These are phyloP conservation scores for Selaginella moellendorffii DNA, from an alignment of 75 land plant genomes.

Conservation along the genomic window DNA sequence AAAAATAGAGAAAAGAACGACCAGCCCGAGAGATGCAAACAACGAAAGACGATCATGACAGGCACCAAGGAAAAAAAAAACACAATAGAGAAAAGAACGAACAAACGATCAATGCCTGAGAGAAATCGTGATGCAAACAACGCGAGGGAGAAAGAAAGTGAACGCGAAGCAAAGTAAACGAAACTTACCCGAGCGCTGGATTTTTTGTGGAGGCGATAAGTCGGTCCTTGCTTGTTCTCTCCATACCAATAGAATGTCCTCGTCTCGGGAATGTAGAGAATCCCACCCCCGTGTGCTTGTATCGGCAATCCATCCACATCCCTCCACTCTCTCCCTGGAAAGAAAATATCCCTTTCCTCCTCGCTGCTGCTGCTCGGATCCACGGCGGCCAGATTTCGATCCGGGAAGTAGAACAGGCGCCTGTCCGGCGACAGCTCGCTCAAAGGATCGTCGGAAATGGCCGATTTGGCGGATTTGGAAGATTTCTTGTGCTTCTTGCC, in stretches of 20 bases:
- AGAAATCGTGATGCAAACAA: neutral
- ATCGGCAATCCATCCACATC: constrained; percentile 84
- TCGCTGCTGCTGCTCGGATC: constrained; percentile 35
- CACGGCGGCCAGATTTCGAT: constrained; percentile 30
- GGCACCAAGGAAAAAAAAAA: neutral
- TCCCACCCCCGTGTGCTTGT: constrained; percentile 97
- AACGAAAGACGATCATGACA: too few relatives aligned
- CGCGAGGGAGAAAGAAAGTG: neutral
- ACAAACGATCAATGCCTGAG: neutral
- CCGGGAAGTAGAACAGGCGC: constrained; percentile 53
- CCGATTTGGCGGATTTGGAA: neutral
- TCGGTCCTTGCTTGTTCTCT: constrained; percentile 88
- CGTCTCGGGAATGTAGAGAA: constrained; percentile 55
- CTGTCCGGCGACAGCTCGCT: constrained; percentile 48
- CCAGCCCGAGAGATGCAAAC: too few relatives aligned
- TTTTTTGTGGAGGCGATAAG: constrained; percentile 57
- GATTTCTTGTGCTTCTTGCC: neutral
- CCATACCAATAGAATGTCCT: constrained; percentile 92
- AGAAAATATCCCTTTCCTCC: constrained; percentile 35
- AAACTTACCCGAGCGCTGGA: constrained; percentile 66
- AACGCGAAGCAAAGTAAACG: neutral
- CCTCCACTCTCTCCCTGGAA: constrained; percentile 76
- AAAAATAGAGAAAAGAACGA: too few relatives aligned
- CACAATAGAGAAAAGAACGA: neutral
- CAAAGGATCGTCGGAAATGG: neutral